Percentiles rank a stretch among this genome's conserved stretches.
Evolutionary conservation across 352 stramenopile genomes (phyloP).

Genomic region (Globisporangium recalcitrans): DNA sequence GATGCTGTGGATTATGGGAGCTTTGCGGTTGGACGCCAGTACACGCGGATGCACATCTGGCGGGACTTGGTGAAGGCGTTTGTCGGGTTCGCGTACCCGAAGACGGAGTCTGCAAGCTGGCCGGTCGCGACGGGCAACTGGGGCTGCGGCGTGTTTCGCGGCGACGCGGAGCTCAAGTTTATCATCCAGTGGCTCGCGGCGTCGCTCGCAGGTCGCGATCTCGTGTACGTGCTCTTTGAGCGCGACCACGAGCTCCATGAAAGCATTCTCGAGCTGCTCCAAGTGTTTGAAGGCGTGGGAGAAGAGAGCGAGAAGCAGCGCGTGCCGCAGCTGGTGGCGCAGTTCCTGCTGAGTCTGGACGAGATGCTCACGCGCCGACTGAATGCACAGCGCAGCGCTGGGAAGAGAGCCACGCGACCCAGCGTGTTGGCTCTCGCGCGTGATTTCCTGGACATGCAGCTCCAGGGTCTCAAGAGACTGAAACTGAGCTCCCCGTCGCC

Average conservation of each 20-base stretch:
- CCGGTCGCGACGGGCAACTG: constrained; percentile 74
- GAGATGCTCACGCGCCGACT: not conserved
- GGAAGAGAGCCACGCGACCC: constrained; percentile 6
- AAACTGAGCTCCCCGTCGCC: constrained; percentile 5
- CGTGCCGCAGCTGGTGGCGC: constrained; percentile 4
- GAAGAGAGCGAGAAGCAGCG: constrained; percentile 7
- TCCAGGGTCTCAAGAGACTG: constrained; percentile 10
- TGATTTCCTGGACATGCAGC: constrained; percentile 10
- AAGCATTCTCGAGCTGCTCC: constrained; percentile 28
- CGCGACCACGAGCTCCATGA: constrained; percentile 32
- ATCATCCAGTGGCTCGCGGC: constrained; percentile 79
- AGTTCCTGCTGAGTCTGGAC: constrained; percentile 13
- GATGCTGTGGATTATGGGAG: constrained; percentile 63
- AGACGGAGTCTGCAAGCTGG: constrained; percentile 25
- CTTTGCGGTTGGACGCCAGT: constrained; percentile 34
- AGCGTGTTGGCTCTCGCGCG: constrained; percentile 12
- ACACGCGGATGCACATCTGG: constrained; percentile 37
- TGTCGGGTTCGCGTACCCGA: constrained; percentile 50
- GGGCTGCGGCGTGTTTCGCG: constrained; percentile 75
- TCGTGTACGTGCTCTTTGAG: constrained; percentile 66
- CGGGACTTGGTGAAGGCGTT: constrained; percentile 69
- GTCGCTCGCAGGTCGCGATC: constrained; percentile 34
- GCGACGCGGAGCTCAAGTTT: constrained; percentile 75
- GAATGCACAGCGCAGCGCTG: constrained; percentile 1
- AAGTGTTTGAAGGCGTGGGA: not conserved